Base-by-base conservation (phyloP, 78 protist genomes). In the Dictyostelium citrinum region DNA sequence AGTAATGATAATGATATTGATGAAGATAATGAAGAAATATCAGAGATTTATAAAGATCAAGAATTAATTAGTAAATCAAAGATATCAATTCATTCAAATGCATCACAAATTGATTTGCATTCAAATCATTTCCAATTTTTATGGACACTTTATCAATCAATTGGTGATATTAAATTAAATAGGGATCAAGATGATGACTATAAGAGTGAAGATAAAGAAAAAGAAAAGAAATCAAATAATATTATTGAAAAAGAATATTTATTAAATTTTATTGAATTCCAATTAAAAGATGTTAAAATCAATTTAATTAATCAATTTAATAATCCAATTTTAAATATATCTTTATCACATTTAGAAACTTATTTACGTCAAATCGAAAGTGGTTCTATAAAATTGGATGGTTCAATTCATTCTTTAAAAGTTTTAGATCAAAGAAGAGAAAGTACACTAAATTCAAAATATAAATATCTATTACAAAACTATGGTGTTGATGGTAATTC, bases 71-170 rank as follows among this genome's bases (percentile, higher is more conserved):
- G 46, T 33, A 70, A 70, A 70, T 70, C 77, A 70, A 70, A 70
- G 37, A 70, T 35, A 5, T 70, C 77, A 31, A 16, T 70, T 70
- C 77, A 39, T 77, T 77, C 55, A 45, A 45, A 29, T 77, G 60
- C 82, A 45, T 24, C 55, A 3, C 82, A 77, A 24, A 45, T 77
- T n/a, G 64, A 77, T 77, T 45, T 77, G 16, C 45, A 77, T 45
- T 41, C 45, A 45, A 77, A 77, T 45, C 82, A 77, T 45, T 77
- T 45, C n/a, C 55, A 37, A 45, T 77, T 77, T 17, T 27, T 77
- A 46, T 27, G 24, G 37, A 77, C 37, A 43, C 37, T 77, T 14
- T 77, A 77, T 46, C 33, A 77, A 22, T 77, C 82, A 27, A 45
- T 77, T 24, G 43, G 29, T 16, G n/a, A 74, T 12, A 39, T 37